phyloP scores from a whole-genome alignment of 768 basidiomycete genomes.

The Lactifluus volemus region DNA sequence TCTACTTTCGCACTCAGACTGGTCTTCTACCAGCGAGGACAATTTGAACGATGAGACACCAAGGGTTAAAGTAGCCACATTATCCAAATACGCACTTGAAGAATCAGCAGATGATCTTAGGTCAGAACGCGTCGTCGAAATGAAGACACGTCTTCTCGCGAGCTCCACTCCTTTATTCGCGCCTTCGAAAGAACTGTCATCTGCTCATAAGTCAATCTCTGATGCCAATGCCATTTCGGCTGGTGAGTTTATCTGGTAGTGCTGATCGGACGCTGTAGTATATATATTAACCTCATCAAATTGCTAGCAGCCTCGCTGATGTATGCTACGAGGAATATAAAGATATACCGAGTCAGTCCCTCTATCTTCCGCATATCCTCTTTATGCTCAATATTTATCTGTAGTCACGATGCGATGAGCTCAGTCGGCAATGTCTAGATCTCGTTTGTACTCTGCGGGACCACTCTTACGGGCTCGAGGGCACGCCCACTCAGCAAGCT shows the following conservation, averaged over 20 bases:
- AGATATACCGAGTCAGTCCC: conserved; percentile 13
- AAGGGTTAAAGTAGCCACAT: no score
- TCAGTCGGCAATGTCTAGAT: conserved; percentile 8
- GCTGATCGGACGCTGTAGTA: not conserved
- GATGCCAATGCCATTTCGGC: not conserved
- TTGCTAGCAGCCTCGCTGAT: conserved; percentile 2
- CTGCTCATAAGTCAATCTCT: no score
- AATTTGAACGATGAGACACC: no score
- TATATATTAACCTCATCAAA: not conserved
- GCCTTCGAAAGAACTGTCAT: no score
- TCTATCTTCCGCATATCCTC: not conserved
- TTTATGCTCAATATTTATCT: not conserved
- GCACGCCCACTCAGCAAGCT: conserved; percentile 12
- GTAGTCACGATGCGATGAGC: conserved; percentile 16
- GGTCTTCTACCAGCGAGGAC: no score
- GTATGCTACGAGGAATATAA: conserved; percentile 7
- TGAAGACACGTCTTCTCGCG: no score
- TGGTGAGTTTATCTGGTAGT: not conserved
- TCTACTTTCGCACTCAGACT: no score
- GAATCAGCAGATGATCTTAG: no score
- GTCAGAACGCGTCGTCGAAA: no score
- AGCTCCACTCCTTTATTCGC: no score
- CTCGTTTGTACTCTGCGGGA: conserved; percentile 10
- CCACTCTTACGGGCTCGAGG: conserved; percentile 10
- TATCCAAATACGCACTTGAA: no score